Conservation (phyloP, 176 grass and related monocot species). For the Zizania latifolia region DNA sequence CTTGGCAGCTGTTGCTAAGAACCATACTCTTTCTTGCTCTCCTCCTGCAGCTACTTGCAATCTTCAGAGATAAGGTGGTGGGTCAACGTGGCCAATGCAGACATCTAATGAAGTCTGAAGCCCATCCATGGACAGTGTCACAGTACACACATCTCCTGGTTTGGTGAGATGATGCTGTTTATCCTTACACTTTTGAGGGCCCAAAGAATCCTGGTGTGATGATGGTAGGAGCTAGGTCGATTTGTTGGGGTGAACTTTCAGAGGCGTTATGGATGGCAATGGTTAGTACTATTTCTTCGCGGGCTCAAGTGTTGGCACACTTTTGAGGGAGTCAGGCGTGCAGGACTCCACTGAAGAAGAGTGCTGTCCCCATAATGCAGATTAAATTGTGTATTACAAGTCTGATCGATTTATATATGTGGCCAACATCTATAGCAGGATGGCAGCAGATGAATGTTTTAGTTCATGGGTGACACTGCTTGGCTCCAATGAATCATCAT, state of each 20-base stretch:
- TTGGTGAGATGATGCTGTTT: constrained; percentile 35
- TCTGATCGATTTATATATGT: background rate
- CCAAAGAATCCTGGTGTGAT: background rate
- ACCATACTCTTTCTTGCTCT: background rate
- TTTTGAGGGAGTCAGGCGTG: constrained; percentile 13
- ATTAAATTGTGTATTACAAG: background rate
- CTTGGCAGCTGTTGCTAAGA: background rate
- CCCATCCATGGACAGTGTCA: background rate
- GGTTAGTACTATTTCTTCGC: background rate
- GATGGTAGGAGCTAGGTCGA: background rate
- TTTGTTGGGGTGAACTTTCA: background rate
- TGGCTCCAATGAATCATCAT: no score
- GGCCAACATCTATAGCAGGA: background rate
- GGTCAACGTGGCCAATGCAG: background rate
- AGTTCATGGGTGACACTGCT: background rate
- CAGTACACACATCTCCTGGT: background rate
- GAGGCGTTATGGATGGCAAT: constrained; percentile 2
- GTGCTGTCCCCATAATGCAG: background rate
- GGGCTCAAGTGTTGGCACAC: background rate
- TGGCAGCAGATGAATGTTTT: background rate
- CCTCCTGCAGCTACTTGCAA: background rate
- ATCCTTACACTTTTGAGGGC: background rate
- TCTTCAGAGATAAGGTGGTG: constrained; percentile 3
- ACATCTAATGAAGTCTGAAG: background rate
- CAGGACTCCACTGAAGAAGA: constrained; percentile 1